Base-by-base conservation (phyloP, 306 rosid genomes). In the Inga leiocalycina region DNA sequence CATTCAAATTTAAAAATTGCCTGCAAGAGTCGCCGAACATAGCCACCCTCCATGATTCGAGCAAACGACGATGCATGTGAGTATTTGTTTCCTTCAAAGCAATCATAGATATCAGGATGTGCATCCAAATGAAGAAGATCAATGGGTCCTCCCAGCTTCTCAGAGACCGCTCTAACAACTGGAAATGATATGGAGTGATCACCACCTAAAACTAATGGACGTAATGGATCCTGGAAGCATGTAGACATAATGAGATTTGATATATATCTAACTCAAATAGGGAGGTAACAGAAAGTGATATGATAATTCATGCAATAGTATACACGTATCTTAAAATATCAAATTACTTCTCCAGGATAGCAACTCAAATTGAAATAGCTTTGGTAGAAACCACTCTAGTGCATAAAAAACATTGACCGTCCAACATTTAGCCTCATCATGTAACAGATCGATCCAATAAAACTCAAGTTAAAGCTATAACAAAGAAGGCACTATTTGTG, bases 1-100 rank as follows among this genome's bases (percentile, higher is more conserved):
- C 34, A 76, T 62, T 12, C 52, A 34, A 82, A 65, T 22, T 52
- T 78, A 83, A 65, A 80, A 82, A 22, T 83, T 88, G 88, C 99
- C 97, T 96, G 99, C 90, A 96, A 90, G 39, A 96, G 98, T 30
- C 97, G 87, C 77, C 99, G 85, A 75, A 90, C 99, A 89, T 94
- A 94, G 84, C 93, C 90, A 35, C 99, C 99, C 86, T 96, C 98
- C 98, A 96, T 94, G 62, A 96, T 89, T 51, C 99, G 94, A 73
- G 99, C 99, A 91, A 96, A 96, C 41, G 99, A 89, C 79, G 99
- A 96, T 57, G 99, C 98, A 82, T 96, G 99, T 2, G 97, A 96
- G 79, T 92, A 94, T 57, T 88, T 85, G 78, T 94, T 96, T 74
- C 98, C 99, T 88, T 96, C 99, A 86, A 84, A 96, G 70, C 84